Conservation (phyloP, 345 rosid genomes). For the Abelmoschus esculentus region DNA sequence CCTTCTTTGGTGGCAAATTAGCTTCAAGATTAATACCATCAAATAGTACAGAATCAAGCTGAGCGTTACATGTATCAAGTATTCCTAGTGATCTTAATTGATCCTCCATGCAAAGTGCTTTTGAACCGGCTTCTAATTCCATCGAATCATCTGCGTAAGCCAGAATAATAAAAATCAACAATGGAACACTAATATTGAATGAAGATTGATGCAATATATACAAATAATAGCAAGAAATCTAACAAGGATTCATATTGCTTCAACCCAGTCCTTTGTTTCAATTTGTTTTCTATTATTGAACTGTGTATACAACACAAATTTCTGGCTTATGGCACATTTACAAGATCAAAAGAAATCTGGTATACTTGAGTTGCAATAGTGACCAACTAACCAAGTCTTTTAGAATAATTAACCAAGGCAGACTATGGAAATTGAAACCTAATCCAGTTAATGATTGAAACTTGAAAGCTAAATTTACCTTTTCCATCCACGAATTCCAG, state of each 20-base stretch:
- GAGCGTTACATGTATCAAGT: slow-evolving; percentile 32
- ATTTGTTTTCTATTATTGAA: not conserved
- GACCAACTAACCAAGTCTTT: not conserved
- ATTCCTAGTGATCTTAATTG: slow-evolving; percentile 52
- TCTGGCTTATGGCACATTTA: not conserved
- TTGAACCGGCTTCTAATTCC: slow-evolving; percentile 22
- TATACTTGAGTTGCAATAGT: not conserved
- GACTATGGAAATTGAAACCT: not conserved
- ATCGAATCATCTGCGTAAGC: slow-evolving; percentile 28
- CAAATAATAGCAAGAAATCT: not conserved
- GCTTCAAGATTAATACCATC: slow-evolving; percentile 52
- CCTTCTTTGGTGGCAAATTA: slow-evolving; percentile 68
- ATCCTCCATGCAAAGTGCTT: slow-evolving; percentile 57
- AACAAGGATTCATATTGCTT: slow-evolving; percentile 1
- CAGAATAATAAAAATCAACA: slow-evolving; percentile 10
- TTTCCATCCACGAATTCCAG: slow-evolving; percentile 24
- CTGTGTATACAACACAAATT: not conserved
- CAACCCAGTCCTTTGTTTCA: not conserved
- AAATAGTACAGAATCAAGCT: slow-evolving; percentile 26
- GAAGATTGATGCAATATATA: not conserved
- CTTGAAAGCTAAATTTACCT: slow-evolving; percentile 34
- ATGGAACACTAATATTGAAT: no score
- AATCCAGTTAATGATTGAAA: not conserved
- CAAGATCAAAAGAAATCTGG: not conserved
- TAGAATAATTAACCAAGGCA: not conserved